Conservation (phyloP, 1,284 basidiomycete species). For the Ganoderma lucidum region DNA sequence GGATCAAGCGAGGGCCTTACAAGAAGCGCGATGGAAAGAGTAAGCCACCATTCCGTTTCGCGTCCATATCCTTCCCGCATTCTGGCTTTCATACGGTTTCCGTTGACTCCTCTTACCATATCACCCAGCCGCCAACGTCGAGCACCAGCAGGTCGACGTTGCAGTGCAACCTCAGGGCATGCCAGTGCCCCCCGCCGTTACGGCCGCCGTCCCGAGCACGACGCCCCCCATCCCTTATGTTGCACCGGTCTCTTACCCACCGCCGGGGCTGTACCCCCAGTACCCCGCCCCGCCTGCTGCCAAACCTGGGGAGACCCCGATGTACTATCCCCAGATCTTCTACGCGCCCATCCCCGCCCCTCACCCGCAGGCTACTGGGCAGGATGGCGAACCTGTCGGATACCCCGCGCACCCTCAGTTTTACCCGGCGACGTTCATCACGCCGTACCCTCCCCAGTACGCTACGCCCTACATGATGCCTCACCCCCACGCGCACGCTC, state of each 20-base stretch:
- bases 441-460: constrained; percentile 53
- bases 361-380: constrained; percentile 49
- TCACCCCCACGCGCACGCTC: constrained; percentile 37
- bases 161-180: constrained; percentile 50
- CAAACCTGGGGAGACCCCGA: constrained; percentile 59
- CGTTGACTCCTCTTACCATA: constrained; percentile 48
- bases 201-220: constrained; percentile 47
- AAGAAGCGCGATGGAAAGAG: constrained; percentile 91
- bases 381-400: constrained; percentile 54
- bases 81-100: constrained; percentile 29
- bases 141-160: constrained; percentile 57
- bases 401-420: constrained; percentile 55
- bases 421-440: constrained; percentile 59
- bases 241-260: constrained; percentile 47
- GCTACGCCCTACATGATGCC: constrained; percentile 57
- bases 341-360: constrained; percentile 52
- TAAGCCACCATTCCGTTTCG: constrained; percentile 46
- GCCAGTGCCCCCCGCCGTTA: constrained; percentile 51
- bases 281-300: constrained; percentile 53
- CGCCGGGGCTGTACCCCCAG: constrained; percentile 55
- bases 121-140: constrained; percentile 63
- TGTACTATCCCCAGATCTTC: constrained; percentile 57
- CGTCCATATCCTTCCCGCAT: constrained; percentile 25
- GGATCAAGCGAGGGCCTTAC: constrained; percentile 89
- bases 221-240: constrained; percentile 58